Conservation (phyloP, 1,284 basidiomycete genomes). For the Apiotrichum akiyoshidainum region DNA sequence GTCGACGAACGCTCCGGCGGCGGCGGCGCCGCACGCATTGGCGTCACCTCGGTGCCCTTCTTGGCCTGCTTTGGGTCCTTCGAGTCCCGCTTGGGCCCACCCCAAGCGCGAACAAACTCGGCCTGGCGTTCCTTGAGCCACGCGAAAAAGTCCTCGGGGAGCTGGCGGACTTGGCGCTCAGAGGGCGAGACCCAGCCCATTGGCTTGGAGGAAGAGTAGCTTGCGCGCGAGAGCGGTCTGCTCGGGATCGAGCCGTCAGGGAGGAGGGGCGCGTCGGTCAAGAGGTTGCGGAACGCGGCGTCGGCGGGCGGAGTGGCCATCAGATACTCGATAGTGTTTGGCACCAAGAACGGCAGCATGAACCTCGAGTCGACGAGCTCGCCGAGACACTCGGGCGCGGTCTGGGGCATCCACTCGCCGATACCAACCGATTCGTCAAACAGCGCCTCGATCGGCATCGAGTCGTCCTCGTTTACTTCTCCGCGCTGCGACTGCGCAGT, state of each 20-base stretch:
- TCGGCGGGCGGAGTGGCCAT: slow-evolving; percentile 57
- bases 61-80: slow-evolving; percentile 16
- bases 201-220: slow-evolving; percentile 37
- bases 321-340: slow-evolving; percentile 70
- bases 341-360: slow-evolving; percentile 85
- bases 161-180: slow-evolving; percentile 12
- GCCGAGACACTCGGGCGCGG: slow-evolving; percentile 73
- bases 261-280: slow-evolving; percentile 27
- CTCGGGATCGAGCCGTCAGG: slow-evolving; percentile 23
- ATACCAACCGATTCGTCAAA: slow-evolving; percentile 67
- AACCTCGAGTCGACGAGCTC: slow-evolving; percentile 84
- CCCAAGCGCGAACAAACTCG: slow-evolving; percentile 8
- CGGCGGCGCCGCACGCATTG: neutral
- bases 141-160: slow-evolving; percentile 46
- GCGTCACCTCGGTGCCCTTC: slow-evolving; percentile 8
- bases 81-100: neutral
- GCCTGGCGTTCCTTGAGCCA: slow-evolving; percentile 43
- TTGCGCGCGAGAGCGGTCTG: slow-evolving; percentile 36
- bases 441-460: slow-evolving; percentile 63
- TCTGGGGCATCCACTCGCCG: slow-evolving; percentile 68
- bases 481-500: slow-evolving; percentile 40
- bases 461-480: slow-evolving; percentile 53
- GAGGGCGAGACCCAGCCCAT: slow-evolving; percentile 33
- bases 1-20: neutral
- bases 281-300: slow-evolving; percentile 37